Evolutionary conservation across 177 flowering plant species (phyloP).

Genomic region (Vitis hybrid): DNA sequence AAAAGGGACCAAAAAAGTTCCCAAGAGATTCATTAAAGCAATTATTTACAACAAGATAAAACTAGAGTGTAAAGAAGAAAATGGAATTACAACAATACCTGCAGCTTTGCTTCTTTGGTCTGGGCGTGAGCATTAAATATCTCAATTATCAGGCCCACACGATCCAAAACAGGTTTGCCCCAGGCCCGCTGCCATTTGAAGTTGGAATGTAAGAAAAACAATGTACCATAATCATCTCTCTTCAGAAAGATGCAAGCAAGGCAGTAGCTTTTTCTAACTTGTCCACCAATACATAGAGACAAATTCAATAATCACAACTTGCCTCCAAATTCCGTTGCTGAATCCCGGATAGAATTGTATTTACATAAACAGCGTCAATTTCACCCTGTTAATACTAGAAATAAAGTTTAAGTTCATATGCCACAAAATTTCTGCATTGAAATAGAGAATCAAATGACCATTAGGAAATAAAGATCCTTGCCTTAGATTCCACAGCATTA

Average conservation of each 20-base stretch:
- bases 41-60: background rate
- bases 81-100: slow-evolving; percentile 39
- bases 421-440: background rate
- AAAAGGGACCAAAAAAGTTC: background rate
- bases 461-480: slow-evolving; percentile 23
- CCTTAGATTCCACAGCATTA: slow-evolving; percentile 64
- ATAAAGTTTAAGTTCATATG: background rate
- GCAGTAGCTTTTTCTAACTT: background rate
- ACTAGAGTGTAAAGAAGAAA: background rate
- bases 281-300: background rate
- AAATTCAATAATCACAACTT: slow-evolving; percentile 21
- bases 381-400: slow-evolving; percentile 44
- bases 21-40: slow-evolving; percentile 5
- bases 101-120: slow-evolving; percentile 90
- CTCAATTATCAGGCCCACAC: slow-evolving; percentile 93
- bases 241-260: background rate
- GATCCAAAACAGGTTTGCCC: slow-evolving; percentile 88
- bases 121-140: slow-evolving; percentile 96
- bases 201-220: background rate
- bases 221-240: background rate
- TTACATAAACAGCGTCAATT: slow-evolving; percentile 87
- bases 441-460: background rate
- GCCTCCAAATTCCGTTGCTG: slow-evolving; percentile 95
- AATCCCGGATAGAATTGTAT: slow-evolving; percentile 72
- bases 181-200: slow-evolving; percentile 56